Conservation (phyloP, 306 rosid genomes). For the Inga laurina region DNA sequence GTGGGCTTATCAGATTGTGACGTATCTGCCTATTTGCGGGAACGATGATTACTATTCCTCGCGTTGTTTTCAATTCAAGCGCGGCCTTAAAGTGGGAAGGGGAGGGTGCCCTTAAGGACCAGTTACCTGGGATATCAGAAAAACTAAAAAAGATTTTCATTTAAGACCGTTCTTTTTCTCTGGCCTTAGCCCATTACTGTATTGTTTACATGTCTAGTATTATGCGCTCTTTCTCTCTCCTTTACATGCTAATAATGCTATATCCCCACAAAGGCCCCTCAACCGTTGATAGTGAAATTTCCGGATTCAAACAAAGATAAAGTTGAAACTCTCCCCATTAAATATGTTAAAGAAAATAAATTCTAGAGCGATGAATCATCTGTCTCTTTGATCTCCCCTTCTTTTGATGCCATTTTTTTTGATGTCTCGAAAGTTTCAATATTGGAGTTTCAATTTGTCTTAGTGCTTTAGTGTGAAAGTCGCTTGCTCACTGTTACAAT, state of each 20-base stretch:
- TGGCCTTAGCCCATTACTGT: constrained; percentile 26
- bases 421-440: constrained; percentile 48
- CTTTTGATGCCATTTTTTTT: constrained; percentile 49
- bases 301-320: constrained; percentile 37
- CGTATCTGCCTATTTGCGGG: constrained; percentile 28
- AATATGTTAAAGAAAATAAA: constrained; percentile 8
- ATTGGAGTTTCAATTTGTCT: constrained; percentile 45
- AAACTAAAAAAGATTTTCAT: constrained; percentile 32
- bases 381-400: constrained; percentile 46
- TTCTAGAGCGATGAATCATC: constrained; percentile 34
- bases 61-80: constrained; percentile 44
- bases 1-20: constrained; percentile 35
- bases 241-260: constrained; percentile 28
- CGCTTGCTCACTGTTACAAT: constrained; percentile 34
- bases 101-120: constrained; percentile 47
- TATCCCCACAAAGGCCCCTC: constrained; percentile 35
- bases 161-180: constrained; percentile 32
- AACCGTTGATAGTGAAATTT: constrained; percentile 51
- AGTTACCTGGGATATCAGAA: constrained; percentile 43
- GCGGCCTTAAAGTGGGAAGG: constrained; percentile 35
- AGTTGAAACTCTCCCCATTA: constrained; percentile 27
- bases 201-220: constrained; percentile 12
- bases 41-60: constrained; percentile 28
- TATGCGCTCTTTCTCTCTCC: constrained; percentile 20
- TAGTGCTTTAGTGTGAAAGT: constrained; percentile 44